phyloP scores from a whole-genome alignment of 192 early-diverging fungal genomes.

The Backusella australiensis region DNA sequence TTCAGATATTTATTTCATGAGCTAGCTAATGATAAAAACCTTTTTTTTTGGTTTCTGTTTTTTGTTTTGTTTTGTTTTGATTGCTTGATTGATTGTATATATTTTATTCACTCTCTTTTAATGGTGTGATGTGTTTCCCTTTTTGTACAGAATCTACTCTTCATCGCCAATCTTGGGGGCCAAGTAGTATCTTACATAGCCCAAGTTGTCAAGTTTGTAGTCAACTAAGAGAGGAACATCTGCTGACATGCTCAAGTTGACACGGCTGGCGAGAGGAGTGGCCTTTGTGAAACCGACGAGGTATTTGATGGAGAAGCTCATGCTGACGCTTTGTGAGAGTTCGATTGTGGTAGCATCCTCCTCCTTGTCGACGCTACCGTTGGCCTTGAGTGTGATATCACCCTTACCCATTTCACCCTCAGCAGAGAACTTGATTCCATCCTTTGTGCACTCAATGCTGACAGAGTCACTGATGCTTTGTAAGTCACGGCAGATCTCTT shows the following conservation, averaged over 20 bases:
- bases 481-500: slow-evolving; percentile 89
- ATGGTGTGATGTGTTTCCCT: background rate
- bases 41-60: background rate
- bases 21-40: background rate
- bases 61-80: too few species aligned
- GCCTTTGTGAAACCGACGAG: slow-evolving; percentile 95
- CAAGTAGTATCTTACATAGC: slow-evolving; percentile 93
- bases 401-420: slow-evolving; percentile 88
- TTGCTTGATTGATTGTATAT: background rate
- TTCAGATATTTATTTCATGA: slow-evolving; percentile 3
- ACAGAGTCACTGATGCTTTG: slow-evolving; percentile 83
- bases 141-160: slow-evolving; percentile 12
- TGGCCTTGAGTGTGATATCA: slow-evolving; percentile 76
- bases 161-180: slow-evolving; percentile 25
- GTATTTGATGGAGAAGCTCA: slow-evolving; percentile 94
- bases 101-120: background rate
- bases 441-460: slow-evolving; percentile 88
- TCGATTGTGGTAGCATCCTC: slow-evolving; percentile 71
- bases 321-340: slow-evolving; percentile 72
- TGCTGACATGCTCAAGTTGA: slow-evolving; percentile 79
- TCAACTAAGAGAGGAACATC: slow-evolving; percentile 93
- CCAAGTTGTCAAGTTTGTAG: slow-evolving; percentile 86
- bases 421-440: slow-evolving; percentile 87
- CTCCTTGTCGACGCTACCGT: slow-evolving; percentile 67
- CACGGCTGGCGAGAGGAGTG: slow-evolving; percentile 72